Evolutionary conservation across 164 flowering plant genomes (phyloP).

Genomic region (Umbilicus rupestris): DNA sequence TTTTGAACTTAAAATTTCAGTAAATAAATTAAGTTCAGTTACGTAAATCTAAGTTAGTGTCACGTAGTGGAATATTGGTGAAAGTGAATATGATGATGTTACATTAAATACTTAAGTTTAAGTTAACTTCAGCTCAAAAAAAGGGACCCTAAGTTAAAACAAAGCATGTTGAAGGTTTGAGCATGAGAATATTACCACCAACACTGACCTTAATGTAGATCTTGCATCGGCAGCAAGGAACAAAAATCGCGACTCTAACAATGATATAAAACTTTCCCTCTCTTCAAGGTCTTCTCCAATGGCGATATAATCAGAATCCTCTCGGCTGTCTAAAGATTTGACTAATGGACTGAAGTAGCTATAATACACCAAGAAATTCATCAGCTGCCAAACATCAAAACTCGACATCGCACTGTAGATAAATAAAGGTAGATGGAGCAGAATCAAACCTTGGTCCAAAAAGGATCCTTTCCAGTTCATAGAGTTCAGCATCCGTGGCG

Average conservation of each 20-base stretch:
- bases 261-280: slow-evolving; percentile 49
- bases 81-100: no score
- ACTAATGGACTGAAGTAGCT: slow-evolving; percentile 88
- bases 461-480: slow-evolving; percentile 65
- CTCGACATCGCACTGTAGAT: background rate
- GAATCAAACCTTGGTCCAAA: slow-evolving; percentile 63
- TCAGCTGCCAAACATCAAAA: background rate
- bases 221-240: slow-evolving; percentile 96
- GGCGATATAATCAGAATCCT: slow-evolving; percentile 36
- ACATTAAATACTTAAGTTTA: no score
- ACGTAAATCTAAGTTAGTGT: no score
- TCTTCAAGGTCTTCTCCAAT: slow-evolving; percentile 57
- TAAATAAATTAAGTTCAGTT: no score
- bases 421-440: background rate
- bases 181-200: background rate
- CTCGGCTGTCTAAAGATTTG: slow-evolving; percentile 49
- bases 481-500: slow-evolving; percentile 75
- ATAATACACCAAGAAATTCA: slow-evolving; percentile 16
- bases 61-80: no score
- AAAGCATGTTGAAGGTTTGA: no score
- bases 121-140: no score
- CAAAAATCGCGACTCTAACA: slow-evolving; percentile 69
- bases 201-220: slow-evolving; percentile 60
- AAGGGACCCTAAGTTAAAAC: no score
- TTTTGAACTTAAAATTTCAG: no score